Evolutionary conservation across 768 basidiomycete species (phyloP).

Genomic region (Trichaptum fuscoviolaceum): DNA sequence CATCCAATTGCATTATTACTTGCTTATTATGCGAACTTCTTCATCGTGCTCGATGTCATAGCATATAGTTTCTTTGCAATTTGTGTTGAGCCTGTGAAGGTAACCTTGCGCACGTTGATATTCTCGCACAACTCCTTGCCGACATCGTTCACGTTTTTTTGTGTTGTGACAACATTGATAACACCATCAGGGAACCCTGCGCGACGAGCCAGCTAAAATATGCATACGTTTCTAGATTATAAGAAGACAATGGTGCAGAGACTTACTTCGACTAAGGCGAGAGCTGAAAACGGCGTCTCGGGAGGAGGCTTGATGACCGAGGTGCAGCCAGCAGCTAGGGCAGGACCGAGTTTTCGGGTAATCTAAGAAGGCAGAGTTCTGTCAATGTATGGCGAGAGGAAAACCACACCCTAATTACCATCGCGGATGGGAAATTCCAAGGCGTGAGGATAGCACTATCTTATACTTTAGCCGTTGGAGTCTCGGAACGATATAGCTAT

Average conservation of each 20-base stretch:
- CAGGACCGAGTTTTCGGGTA: constrained; percentile 83
- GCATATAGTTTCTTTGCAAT: constrained; percentile 74
- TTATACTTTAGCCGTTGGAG: not conserved
- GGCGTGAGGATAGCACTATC: constrained; percentile 72
- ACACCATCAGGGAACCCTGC: constrained; percentile 96
- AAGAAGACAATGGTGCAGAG: not conserved
- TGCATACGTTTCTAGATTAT: not conserved
- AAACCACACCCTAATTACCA: constrained; percentile 29
- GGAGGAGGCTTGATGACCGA: constrained; percentile 91
- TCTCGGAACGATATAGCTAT: not conserved
- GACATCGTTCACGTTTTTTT: constrained; percentile 78
- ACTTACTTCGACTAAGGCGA: constrained; percentile 84
- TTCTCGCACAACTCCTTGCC: constrained; percentile 94
- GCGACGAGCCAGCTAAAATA: constrained; percentile 61
- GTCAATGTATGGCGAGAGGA: not conserved
- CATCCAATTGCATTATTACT: not conserved
- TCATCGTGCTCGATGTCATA: constrained; percentile 71
- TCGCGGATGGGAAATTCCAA: constrained; percentile 94
- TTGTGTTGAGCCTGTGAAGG: constrained; percentile 84
- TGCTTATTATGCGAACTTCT: constrained; percentile 51
- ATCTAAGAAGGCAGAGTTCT: constrained; percentile 32
- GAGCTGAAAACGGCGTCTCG: constrained; percentile 89
- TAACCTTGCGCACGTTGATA: constrained; percentile 79
- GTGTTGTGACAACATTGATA: constrained; percentile 89
- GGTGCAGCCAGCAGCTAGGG: constrained; percentile 95